Percentiles rank a stretch among this genome's conserved stretches.
Conservation (phyloP, 306 rosid species). For the Quercus agrifolia region DNA sequence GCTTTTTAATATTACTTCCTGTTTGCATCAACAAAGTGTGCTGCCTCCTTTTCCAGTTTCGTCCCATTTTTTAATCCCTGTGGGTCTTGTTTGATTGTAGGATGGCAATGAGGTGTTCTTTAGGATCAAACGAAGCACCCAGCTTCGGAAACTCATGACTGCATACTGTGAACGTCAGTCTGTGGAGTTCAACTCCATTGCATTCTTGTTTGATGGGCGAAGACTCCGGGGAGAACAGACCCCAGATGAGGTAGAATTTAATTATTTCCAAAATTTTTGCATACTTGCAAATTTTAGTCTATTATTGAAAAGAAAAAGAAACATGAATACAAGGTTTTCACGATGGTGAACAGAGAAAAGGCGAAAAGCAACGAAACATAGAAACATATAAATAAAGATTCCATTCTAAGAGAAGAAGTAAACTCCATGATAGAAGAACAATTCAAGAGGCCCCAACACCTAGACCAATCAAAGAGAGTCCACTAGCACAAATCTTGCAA, state of each 20-base stretch:
- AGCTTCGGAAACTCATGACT: constrained; percentile 52
- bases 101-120: constrained; percentile 59
- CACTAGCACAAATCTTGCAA: too few species aligned
- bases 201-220: constrained; percentile 72
- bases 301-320: too few species aligned
- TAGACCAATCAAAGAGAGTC: too few species aligned
- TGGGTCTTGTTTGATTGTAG: constrained; percentile 18
- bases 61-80: neutral
- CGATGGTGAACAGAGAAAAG: too few species aligned
- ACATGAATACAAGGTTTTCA: too few species aligned
- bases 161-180: constrained; percentile 64
- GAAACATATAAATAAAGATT: too few species aligned
- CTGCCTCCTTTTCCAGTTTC: neutral
- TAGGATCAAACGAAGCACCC: constrained; percentile 57
- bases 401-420: too few species aligned
- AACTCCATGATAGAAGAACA: too few species aligned
- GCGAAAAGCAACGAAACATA: too few species aligned
- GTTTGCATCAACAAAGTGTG: neutral
- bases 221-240: constrained; percentile 61
- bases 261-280: neutral
- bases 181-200: constrained; percentile 50
- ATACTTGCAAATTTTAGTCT: too few species aligned
- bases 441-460: too few species aligned
- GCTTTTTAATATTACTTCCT: neutral
- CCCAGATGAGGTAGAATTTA: constrained; percentile 51